A percentile compares a stretch with the other conserved stretches of the same genome.
phyloP scores from a whole-genome alignment of 345 rosid species.

The Litchi chinensis region DNA sequence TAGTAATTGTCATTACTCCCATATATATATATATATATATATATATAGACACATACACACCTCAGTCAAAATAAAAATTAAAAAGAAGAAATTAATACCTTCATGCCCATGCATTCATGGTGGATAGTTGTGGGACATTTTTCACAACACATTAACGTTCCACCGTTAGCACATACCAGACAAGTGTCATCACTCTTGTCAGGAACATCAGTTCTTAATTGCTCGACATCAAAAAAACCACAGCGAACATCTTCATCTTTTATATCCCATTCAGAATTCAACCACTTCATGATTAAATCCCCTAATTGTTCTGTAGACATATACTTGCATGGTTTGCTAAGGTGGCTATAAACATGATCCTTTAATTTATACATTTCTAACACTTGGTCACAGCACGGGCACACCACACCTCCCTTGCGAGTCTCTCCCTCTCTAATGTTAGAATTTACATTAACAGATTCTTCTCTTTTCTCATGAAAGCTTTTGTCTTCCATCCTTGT shows the following conservation, averaged over 20 bases:
- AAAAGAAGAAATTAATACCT: slow-evolving; percentile 12
- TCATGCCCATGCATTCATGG: slow-evolving; percentile 21
- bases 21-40: no score
- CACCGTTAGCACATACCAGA: slow-evolving; percentile 35
- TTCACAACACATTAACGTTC: slow-evolving; percentile 36
- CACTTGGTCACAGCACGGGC: background rate
- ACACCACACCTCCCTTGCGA: slow-evolving; percentile 19
- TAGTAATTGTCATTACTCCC: no score
- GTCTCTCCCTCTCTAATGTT: no score
- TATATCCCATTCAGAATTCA: background rate
- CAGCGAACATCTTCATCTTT: background rate
- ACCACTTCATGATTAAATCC: no score
- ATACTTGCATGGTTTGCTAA: slow-evolving; percentile 11
- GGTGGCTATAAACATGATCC: no score
- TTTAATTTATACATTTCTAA: no score
- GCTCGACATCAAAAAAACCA: background rate
- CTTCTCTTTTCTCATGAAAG: background rate
- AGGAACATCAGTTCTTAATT: background rate
- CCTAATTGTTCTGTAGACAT: no score
- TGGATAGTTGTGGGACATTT: slow-evolving; percentile 36
- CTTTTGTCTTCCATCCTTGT: slow-evolving; percentile 29
- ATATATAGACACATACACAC: no score
- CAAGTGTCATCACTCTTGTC: slow-evolving; percentile 32
- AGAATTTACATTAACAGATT: no score
- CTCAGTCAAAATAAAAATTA: no score